These are phyloP conservation scores for Hericium erinaceus DNA, from an alignment of 768 basidiomycete genomes.

Conservation along the genomic window DNA sequence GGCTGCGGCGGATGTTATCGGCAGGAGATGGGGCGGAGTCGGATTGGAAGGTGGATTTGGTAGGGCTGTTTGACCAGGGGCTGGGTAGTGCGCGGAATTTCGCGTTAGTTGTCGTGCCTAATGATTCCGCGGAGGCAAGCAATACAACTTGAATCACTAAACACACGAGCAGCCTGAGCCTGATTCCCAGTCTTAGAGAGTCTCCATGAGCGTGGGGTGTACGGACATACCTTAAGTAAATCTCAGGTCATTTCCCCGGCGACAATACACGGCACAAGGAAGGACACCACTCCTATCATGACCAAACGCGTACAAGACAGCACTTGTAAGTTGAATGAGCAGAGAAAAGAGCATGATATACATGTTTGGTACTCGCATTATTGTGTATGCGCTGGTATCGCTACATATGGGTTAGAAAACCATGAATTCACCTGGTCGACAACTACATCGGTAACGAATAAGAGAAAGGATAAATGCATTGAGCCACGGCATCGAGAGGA, in stretches of 20 bases:
- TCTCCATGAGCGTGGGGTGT: no score
- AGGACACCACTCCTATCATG: no score
- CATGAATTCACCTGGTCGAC: background rate
- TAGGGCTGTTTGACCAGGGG: background rate
- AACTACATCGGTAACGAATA: background rate
- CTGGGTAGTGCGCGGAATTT: background rate
- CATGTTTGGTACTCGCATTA: background rate
- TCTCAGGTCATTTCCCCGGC: no score
- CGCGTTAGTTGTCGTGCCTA: background rate
- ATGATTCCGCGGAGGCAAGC: background rate
- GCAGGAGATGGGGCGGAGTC: background rate
- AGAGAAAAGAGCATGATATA: background rate
- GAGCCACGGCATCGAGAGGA: no score
- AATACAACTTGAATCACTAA: no score
- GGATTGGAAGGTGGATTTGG: background rate
- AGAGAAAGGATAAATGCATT: no score
- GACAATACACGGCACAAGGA: no score
- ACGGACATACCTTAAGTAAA: no score
- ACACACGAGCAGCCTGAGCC: no score
- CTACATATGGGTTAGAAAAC: background rate
- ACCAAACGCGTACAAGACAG: no score
- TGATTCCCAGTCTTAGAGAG: no score
- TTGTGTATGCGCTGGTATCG: background rate
- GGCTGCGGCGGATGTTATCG: constrained; percentile 36
- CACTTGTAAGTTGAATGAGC: background rate